These are phyloP conservation scores for Mortierella sp. DNA, from an alignment of 371 early-diverging fungal genomes.

Conservation along the genomic window DNA sequence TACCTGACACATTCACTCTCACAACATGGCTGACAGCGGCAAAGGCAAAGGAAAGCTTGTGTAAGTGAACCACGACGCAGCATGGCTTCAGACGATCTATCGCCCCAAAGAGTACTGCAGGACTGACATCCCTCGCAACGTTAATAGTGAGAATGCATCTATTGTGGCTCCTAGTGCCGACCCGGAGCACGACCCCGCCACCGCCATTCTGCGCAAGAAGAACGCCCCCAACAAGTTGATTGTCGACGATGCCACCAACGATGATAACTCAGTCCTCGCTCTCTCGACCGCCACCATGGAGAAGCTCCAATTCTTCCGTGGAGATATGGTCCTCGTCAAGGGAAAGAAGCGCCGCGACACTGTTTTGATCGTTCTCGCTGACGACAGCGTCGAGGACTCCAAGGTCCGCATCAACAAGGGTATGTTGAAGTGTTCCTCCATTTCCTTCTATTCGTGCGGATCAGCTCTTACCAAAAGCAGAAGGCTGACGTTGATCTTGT, in stretches of 20 bases:
- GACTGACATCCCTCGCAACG: not conserved
- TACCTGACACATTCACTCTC: slow-evolving; percentile 5
- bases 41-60: slow-evolving; percentile 49
- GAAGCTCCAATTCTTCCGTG: slow-evolving; percentile 89
- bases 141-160: slow-evolving; percentile 44
- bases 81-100: not conserved
- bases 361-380: slow-evolving; percentile 93
- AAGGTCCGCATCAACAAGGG: slow-evolving; percentile 95
- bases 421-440: slow-evolving; percentile 34
- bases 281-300: slow-evolving; percentile 96
- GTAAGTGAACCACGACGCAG: slow-evolving; percentile 24
- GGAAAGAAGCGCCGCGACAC: slow-evolving; percentile 99
- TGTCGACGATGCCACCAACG: slow-evolving; percentile 96
- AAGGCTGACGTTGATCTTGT: not conserved
- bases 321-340: slow-evolving; percentile 96
- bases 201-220: slow-evolving; percentile 96
- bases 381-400: slow-evolving; percentile 92
- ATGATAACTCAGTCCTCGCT: slow-evolving; percentile 95
- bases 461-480: too few species aligned
- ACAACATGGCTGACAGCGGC: slow-evolving; percentile 38
- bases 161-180: slow-evolving; percentile 54
- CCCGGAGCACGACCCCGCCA: slow-evolving; percentile 84
- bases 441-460: too few species aligned
- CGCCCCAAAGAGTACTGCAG: too few species aligned
- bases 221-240: slow-evolving; percentile 96